A percentile compares a stretch with the other conserved stretches of the same genome.
Conservation (phyloP, 2,329 filamentous ascomycete genomes). For the Elsinoe perseae region DNA sequence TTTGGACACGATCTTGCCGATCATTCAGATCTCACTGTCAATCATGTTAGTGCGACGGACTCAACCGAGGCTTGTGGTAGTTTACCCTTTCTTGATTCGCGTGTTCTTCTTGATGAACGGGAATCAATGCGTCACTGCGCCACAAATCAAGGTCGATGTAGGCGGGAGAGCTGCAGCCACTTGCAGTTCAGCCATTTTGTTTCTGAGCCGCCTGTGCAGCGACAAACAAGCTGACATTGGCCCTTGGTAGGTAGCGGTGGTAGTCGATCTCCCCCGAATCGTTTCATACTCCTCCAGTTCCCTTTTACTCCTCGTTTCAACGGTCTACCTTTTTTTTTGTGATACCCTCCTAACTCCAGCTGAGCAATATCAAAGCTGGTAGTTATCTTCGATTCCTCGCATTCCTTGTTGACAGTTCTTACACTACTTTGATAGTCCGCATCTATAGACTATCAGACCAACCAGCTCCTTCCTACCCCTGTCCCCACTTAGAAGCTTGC, state of each 20-base stretch:
- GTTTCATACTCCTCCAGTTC: neutral
- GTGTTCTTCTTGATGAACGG: neutral
- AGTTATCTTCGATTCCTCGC: neutral
- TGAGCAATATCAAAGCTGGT: neutral
- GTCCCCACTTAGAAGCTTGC: neutral
- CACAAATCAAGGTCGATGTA: slow-evolving; percentile 6
- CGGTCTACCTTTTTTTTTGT: slow-evolving; percentile 4
- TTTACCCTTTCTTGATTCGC: slow-evolving; percentile 1
- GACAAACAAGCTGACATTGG: neutral
- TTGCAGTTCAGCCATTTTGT: slow-evolving; percentile 6
- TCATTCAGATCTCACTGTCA: slow-evolving; percentile 4
- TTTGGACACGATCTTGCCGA: slow-evolving; percentile 9
- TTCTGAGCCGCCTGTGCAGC: slow-evolving; percentile 8
- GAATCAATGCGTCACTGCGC: slow-evolving; percentile 13
- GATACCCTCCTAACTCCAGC: neutral
- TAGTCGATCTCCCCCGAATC: neutral
- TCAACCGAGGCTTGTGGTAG: neutral
- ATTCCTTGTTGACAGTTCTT: neutral
- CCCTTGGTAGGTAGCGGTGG: no score
- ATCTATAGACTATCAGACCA: neutral
- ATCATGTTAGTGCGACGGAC: neutral
- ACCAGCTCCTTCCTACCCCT: neutral
- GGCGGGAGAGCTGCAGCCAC: slow-evolving; percentile 9
- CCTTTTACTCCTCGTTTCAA: neutral
- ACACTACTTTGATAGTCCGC: neutral